Conservation (phyloP, 768 basidiomycete genomes). For the Harrya chromipes region DNA sequence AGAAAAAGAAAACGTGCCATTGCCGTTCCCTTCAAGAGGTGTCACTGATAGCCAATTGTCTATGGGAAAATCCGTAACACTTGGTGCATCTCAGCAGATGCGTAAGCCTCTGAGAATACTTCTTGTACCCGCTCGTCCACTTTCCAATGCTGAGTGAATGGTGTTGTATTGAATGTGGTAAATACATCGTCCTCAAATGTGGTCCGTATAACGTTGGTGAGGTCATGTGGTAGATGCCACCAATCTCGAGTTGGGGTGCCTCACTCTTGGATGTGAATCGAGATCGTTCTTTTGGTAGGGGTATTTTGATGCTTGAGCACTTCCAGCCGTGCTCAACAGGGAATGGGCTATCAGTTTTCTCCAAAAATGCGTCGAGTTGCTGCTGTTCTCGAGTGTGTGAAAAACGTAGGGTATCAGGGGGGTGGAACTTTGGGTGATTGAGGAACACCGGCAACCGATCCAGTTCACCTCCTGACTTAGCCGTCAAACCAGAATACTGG, state of each 20-base stretch:
- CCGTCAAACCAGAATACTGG: constrained; percentile 26
- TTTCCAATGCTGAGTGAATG: constrained; percentile 1
- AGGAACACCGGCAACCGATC: constrained; percentile 27
- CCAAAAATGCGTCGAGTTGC: background rate
- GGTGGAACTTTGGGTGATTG: constrained; percentile 17
- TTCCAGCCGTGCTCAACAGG: constrained; percentile 1
- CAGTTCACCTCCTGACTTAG: constrained; percentile 26
- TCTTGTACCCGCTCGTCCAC: background rate
- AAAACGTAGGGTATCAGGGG: constrained; percentile 19
- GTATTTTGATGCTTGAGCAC: background rate
- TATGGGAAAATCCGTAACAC: too few species aligned
- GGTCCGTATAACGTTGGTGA: constrained; percentile 2
- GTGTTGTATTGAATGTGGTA: background rate
- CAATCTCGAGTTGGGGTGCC: background rate
- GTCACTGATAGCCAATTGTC: too few species aligned
- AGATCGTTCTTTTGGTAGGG: background rate
- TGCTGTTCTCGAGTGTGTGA: background rate
- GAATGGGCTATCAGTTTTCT: background rate
- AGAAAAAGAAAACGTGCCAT: too few species aligned
- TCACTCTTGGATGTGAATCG: background rate
- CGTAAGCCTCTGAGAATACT: background rate
- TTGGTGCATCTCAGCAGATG: constrained; percentile 11
- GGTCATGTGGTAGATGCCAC: background rate
- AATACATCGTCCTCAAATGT: background rate
- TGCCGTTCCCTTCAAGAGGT: too few species aligned